Base-by-base conservation (phyloP, 139 green algal species). In the Chlorella sp. region DNA sequence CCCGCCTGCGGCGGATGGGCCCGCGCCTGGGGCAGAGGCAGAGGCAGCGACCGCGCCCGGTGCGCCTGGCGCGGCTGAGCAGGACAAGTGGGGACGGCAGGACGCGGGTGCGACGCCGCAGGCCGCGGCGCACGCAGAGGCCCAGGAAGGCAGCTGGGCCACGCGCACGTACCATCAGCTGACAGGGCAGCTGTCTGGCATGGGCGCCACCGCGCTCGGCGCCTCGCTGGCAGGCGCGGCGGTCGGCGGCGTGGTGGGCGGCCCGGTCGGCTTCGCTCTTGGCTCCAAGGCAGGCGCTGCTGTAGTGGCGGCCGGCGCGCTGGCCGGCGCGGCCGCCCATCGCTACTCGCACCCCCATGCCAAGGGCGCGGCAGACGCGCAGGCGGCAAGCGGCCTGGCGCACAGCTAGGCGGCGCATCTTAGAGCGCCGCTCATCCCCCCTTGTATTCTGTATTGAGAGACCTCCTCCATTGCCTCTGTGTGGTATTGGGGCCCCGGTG, bases 241-340 rank as follows among this genome's bases (percentile, higher is more conserved):
- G 0, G 48, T 79, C 14, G 73, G 73, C n/a, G 73, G 73, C 48
- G 21, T 73, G 5, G n/a, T 67, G 31, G 73, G 63, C 5, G 73
- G 73, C 14, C 73, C 73, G 21, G 29, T 79, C n/a, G 73, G 73
- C 8, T 17, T 67, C 23, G 73, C 73, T 21, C 63, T n/a, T 23
- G 73, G 73, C 12, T 62, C 73, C 48, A 79, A 79, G 63, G 56
- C 62, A 1, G 73, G 73, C 2, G 73, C 50, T 1, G 62, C 63
- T 2, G 19, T 73, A 36, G 60, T 78, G 23, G 72, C 60, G 0
- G 61, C 46, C 1, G 73, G 73, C 8, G 73, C 63, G 29, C 19
- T 73, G 19, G 25, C 38, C 5, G 73, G 73, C 15, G 73, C 29
- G 29, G 53, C 53, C 11, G 27, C 66, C 3, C 51, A 56, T n/a